phyloP scores from a whole-genome alignment of 2,329 filamentous ascomycete genomes.

The Fusarium annulatum region DNA sequence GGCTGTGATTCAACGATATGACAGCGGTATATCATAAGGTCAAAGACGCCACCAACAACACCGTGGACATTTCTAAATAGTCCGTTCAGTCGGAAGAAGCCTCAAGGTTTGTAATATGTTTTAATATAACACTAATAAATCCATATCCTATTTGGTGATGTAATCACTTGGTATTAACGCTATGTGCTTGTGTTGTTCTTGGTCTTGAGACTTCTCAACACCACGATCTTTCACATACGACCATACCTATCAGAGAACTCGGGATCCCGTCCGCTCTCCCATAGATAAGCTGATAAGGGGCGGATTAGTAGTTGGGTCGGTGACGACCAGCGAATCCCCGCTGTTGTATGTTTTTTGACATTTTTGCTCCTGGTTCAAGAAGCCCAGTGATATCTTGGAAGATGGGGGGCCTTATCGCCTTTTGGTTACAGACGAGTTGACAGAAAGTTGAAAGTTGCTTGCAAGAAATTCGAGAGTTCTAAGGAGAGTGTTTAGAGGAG shows the following conservation, averaged over 20 bases:
- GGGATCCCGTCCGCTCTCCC: neutral
- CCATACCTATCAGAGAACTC: constrained; percentile 8
- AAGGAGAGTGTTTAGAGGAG: too few species aligned
- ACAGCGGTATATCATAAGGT: neutral
- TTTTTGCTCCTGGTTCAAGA: neutral
- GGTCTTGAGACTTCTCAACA: neutral
- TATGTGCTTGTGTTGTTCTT: neutral
- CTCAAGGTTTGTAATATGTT: neutral
- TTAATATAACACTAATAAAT: too few species aligned
- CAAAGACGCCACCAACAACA: neutral
- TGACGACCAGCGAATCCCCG: neutral
- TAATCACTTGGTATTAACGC: neutral
- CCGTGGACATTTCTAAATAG: neutral
- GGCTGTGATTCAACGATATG: neutral
- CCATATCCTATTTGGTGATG: neutral
- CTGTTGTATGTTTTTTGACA: constrained; percentile 14
- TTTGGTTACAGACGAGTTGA: neutral
- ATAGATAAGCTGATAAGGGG: too few species aligned
- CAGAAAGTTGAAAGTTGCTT: neutral
- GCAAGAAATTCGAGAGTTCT: rapidly evolving
- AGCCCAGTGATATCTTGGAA: neutral
- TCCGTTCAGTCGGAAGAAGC: too few species aligned
- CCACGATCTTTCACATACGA: neutral
- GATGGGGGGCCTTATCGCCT: neutral
- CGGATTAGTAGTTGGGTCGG: too few species aligned